Evolutionary conservation across 1,284 basidiomycete genomes (phyloP).

Genomic region (Schizopora paradoxa): DNA sequence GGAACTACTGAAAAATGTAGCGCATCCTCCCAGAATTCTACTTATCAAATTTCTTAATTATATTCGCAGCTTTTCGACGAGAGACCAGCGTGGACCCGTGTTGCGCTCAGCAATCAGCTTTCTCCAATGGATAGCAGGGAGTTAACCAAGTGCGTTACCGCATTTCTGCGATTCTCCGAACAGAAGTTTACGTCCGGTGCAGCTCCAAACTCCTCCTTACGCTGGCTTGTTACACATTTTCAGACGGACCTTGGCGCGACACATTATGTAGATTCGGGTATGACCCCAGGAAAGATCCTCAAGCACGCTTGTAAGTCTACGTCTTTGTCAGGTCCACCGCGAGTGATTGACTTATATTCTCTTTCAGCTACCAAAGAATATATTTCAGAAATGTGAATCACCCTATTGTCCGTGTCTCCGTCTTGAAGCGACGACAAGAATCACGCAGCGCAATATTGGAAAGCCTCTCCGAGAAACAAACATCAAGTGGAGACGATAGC

Average conservation of each 20-base stretch:
- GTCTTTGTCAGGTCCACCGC: slow-evolving; percentile 14
- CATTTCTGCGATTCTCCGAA: slow-evolving; percentile 5
- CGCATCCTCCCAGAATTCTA: slow-evolving; percentile 3
- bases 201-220: slow-evolving; percentile 72
- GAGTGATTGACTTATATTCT: slow-evolving; percentile 9
- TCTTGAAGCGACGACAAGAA: slow-evolving; percentile 63
- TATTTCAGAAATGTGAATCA: slow-evolving; percentile 83
- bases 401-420: slow-evolving; percentile 66
- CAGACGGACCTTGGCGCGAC: slow-evolving; percentile 93
- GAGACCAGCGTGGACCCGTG: slow-evolving; percentile 86
- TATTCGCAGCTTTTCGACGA: slow-evolving; percentile 52
- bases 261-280: slow-evolving; percentile 84
- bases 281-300: slow-evolving; percentile 73
- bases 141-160: slow-evolving; percentile 58
- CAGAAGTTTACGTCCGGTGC: background rate
- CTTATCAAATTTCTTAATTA: background rate
- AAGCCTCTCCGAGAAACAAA: background rate
- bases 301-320: slow-evolving; percentile 63
- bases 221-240: slow-evolving; percentile 79
- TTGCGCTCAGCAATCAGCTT: slow-evolving; percentile 81
- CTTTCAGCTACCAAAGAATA: slow-evolving; percentile 69
- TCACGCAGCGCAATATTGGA: slow-evolving; percentile 36
- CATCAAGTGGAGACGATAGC: background rate
- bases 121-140: slow-evolving; percentile 60
- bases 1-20: slow-evolving; percentile 11